A percentile compares a stretch with the other conserved stretches of the same genome.
These are phyloP conservation scores for Fusarium redolens DNA, from an alignment of 2,329 filamentous ascomycete genomes.

Conservation along the genomic window DNA sequence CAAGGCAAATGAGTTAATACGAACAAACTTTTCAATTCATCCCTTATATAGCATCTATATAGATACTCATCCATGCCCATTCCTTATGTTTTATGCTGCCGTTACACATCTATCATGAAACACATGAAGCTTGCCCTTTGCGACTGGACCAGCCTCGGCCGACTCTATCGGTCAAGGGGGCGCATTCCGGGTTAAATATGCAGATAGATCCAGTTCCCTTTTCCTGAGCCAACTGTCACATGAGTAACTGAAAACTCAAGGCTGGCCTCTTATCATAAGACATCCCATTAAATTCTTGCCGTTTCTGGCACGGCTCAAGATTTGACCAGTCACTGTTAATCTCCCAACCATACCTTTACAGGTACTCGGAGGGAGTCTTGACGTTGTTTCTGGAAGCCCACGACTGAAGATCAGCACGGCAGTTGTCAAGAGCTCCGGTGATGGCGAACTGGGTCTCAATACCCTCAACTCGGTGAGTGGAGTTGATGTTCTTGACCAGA, in stretches of 20 bases:
- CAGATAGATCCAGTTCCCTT: constrained; percentile 34
- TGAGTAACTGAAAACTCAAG: not conserved
- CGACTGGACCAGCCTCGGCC: constrained; percentile 40
- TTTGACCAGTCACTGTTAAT: not conserved
- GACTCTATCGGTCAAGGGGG: constrained; percentile 31
- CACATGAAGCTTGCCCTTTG: constrained; percentile 39
- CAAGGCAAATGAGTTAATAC: not conserved
- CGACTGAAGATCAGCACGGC: constrained; percentile 49
- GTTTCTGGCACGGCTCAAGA: not conserved
- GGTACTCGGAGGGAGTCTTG: constrained; percentile 47
- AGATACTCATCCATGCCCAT: not conserved
- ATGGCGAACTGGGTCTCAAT: constrained; percentile 77
- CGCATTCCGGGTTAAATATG: constrained; percentile 40
- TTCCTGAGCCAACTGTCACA: not conserved
- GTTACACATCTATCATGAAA: constrained; percentile 37
- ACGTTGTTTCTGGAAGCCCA: constrained; percentile 54
- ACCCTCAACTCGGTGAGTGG: constrained; percentile 84
- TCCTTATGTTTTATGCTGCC: constrained; percentile 16
- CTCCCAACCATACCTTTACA: constrained; percentile 23
- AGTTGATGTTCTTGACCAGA: constrained; percentile 93
- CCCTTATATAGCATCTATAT: constrained; percentile 17
- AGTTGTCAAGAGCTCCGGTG: constrained; percentile 65
- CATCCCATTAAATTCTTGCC: constrained; percentile 4
- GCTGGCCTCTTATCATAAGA: constrained; percentile 1
- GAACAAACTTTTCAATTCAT: constrained; percentile 37